Evolutionary conservation across 768 basidiomycete genomes (phyloP).

Genomic region (Pluteus cervinus): DNA sequence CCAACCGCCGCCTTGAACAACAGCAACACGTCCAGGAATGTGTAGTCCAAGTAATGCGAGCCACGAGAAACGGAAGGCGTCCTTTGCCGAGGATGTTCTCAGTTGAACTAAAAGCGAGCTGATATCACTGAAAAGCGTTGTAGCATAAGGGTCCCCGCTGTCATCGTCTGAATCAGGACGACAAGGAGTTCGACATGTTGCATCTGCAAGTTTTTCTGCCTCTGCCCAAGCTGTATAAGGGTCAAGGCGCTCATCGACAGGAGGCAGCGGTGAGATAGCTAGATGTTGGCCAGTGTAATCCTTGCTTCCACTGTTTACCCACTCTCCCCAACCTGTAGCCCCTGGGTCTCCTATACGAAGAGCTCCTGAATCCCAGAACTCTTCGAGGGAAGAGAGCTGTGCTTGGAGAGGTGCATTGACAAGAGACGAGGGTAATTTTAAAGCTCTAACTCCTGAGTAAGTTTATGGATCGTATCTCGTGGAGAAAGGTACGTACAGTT

Average conservation of each 20-base stretch:
- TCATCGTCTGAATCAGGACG: constrained; percentile 52
- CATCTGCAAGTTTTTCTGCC: constrained; percentile 49
- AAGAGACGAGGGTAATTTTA: constrained; percentile 46
- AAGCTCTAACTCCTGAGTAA: constrained; percentile 37
- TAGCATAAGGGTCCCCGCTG: constrained; percentile 54
- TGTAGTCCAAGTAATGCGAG: constrained; percentile 66
- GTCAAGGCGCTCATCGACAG: constrained; percentile 34
- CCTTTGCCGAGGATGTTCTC: constrained; percentile 36
- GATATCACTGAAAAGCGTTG: constrained; percentile 70
- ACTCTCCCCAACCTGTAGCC: constrained; percentile 64
- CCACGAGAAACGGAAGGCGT: constrained; percentile 63
- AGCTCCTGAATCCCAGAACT: constrained; percentile 80
- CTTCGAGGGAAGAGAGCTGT: constrained; percentile 58
- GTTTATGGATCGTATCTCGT: neutral
- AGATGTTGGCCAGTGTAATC: constrained; percentile 12
- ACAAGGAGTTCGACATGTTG: constrained; percentile 35
- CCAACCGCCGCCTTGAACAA: constrained; percentile 29
- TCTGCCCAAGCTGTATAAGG: constrained; percentile 64
- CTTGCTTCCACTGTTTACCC: constrained; percentile 43
- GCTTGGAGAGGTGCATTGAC: constrained; percentile 34
- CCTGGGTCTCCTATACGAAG: constrained; percentile 68
- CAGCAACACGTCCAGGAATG: constrained; percentile 43
- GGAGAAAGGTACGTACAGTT: constrained; percentile 49
- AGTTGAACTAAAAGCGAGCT: constrained; percentile 49
- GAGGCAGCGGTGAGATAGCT: constrained; percentile 7